Evolutionary conservation across 192 early-diverging fungal species (phyloP).

Genomic region (Cetraspora pellucida): DNA sequence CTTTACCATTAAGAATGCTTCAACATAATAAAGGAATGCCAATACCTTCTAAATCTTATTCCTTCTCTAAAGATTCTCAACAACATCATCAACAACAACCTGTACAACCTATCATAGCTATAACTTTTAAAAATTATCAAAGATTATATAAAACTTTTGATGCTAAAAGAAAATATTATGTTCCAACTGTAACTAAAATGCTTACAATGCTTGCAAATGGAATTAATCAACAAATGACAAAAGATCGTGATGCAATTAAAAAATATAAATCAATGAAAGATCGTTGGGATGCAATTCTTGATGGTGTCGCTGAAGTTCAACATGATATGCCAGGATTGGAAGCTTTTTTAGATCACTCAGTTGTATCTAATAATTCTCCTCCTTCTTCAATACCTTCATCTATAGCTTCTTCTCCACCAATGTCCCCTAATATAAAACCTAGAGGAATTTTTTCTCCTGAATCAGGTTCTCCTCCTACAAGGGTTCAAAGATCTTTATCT

Average conservation of each 20-base stretch:
- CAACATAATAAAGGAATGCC: slow-evolving; percentile 4
- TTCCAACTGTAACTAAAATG: slow-evolving; percentile 58
- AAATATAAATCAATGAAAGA: slow-evolving; percentile 54
- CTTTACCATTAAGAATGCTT: not conserved
- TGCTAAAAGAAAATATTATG: slow-evolving; percentile 59
- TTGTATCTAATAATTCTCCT: slow-evolving; percentile 17
- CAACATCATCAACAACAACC: slow-evolving; percentile 37
- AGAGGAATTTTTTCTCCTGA: slow-evolving; percentile 22
- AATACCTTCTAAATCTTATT: slow-evolving; percentile 11
- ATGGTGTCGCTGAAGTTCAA: slow-evolving; percentile 43
- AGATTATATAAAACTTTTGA: slow-evolving; percentile 59
- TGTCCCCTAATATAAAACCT: slow-evolving; percentile 27
- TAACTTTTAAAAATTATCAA: slow-evolving; percentile 50
- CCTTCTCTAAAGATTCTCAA: slow-evolving; percentile 34
- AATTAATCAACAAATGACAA: slow-evolving; percentile 51
- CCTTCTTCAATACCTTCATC: slow-evolving; percentile 36
- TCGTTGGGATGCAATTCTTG: slow-evolving; percentile 54
- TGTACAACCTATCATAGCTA: slow-evolving; percentile 40
- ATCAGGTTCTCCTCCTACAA: slow-evolving; percentile 23
- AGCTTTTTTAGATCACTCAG: slow-evolving; percentile 35
- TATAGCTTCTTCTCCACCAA: slow-evolving; percentile 34
- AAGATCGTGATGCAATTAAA: slow-evolving; percentile 46
- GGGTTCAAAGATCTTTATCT: slow-evolving; percentile 5
- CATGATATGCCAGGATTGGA: slow-evolving; percentile 43
- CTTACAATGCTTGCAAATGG: slow-evolving; percentile 56